A percentile compares a stretch with the other conserved stretches of the same genome.
These are phyloP conservation scores for Lasiodiplodia theobromae DNA, from an alignment of 2,329 filamentous ascomycete species.

Conservation along the genomic window DNA sequence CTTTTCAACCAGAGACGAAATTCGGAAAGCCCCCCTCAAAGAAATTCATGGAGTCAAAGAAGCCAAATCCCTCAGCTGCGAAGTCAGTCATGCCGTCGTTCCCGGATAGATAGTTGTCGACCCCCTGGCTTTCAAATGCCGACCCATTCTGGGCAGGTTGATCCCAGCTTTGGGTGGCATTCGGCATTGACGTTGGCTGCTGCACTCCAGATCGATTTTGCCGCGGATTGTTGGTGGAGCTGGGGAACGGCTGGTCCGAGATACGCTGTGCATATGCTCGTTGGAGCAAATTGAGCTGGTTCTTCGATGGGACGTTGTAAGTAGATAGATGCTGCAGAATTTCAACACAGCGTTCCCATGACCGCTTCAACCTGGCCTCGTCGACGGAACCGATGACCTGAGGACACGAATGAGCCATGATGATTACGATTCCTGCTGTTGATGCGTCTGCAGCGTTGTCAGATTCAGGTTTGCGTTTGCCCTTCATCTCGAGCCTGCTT, in stretches of 20 bases:
- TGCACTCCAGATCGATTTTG: background rate
- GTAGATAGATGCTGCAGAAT: conserved; percentile 1
- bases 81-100: background rate
- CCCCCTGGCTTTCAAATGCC: background rate
- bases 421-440: background rate
- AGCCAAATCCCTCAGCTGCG: background rate
- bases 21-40: background rate
- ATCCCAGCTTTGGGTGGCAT: background rate
- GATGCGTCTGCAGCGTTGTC: background rate
- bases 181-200: background rate
- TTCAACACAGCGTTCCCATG: background rate
- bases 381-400: background rate
- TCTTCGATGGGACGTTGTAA: background rate
- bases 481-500: background rate
- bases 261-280: background rate
- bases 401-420: background rate
- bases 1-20: background rate
- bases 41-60: conserved; percentile 1
- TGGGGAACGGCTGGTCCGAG: background rate
- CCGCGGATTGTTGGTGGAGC: background rate
- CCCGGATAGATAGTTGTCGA: background rate
- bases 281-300: background rate
- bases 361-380: background rate
- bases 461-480: background rate
- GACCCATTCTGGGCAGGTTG: background rate